A percentile compares a stretch with the other conserved stretches of the same genome.
Conservation (phyloP, 2,329 filamentous ascomycete species). For the Penicillium sp. region DNA sequence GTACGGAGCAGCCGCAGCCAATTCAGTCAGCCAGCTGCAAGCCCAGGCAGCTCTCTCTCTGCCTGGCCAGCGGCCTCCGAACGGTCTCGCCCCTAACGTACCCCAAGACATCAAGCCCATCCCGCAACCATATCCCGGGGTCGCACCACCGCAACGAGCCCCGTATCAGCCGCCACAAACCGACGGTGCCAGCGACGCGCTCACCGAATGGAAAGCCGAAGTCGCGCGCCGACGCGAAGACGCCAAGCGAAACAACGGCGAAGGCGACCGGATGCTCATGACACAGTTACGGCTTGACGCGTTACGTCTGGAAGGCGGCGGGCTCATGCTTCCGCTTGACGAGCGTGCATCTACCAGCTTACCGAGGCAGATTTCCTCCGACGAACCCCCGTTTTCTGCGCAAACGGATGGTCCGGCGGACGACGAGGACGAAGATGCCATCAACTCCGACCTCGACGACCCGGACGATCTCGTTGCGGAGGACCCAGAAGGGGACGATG, state of each 20-base stretch:
- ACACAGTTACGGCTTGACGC: constrained; percentile 40
- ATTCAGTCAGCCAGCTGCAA: constrained; percentile 43
- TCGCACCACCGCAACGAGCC: constrained; percentile 36
- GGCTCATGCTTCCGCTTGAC: constrained; percentile 41
- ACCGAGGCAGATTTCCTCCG: constrained; percentile 6
- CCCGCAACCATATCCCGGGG: constrained; percentile 32
- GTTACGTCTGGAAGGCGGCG: constrained; percentile 43
- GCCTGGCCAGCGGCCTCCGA: constrained; percentile 32
- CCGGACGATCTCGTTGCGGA: constrained; percentile 80
- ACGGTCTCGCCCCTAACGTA: constrained; percentile 33
- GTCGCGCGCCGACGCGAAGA: constrained; percentile 41
- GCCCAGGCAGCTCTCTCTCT: constrained; percentile 33
- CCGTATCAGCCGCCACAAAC: constrained; percentile 59
- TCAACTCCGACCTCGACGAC: constrained; percentile 97
- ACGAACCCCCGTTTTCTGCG: constrained; percentile 5
- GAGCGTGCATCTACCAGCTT: constrained; percentile 25
- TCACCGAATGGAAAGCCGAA: constrained; percentile 52
- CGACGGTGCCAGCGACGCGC: constrained; percentile 64
- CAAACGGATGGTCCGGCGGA: constrained; percentile 58
- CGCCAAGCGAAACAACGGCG: constrained; percentile 30
- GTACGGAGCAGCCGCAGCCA: constrained; percentile 40
- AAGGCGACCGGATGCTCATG: constrained; percentile 38
- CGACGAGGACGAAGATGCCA: constrained; percentile 73
- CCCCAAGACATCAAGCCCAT: constrained; percentile 40
- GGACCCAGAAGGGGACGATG: constrained; percentile 82